phyloP scores from a whole-genome alignment of 1,284 basidiomycete genomes.

The Fomitopsis palustris region DNA sequence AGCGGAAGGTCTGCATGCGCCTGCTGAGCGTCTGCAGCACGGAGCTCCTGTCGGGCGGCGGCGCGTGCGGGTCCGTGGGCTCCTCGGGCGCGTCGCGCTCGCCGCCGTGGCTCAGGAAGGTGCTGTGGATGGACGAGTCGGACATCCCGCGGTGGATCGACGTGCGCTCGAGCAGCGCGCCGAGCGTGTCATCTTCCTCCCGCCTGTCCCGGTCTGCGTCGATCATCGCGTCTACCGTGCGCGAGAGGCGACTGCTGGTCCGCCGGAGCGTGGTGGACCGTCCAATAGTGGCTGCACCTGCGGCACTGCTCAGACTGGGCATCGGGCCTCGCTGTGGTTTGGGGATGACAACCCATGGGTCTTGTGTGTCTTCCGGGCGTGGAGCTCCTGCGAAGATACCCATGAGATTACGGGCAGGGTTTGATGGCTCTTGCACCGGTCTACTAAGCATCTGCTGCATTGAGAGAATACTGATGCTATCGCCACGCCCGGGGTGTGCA shows the following conservation, averaged over 20 bases:
- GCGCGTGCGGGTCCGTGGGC: constrained; percentile 2
- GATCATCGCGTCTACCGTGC: constrained; percentile 26
- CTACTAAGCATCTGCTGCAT: constrained; percentile 15
- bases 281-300: constrained; percentile 23
- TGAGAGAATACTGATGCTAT: constrained; percentile 14
- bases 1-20: constrained; percentile 43
- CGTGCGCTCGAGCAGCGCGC: constrained; percentile 58
- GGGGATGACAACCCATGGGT: constrained; percentile 68
- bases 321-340: constrained; percentile 23
- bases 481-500: constrained; percentile 27
- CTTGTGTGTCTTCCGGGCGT: constrained; percentile 33
- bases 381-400: constrained; percentile 86
- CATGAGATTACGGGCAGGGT: constrained; percentile 45
- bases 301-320: background rate
- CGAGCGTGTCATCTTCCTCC: constrained; percentile 49
- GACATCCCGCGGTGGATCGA: constrained; percentile 79
- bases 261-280: constrained; percentile 18
- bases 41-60: constrained; percentile 37
- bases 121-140: constrained; percentile 88
- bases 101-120: constrained; percentile 57
- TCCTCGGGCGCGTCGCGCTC: constrained; percentile 17
- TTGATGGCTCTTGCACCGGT: constrained; percentile 13
- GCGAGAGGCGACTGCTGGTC: constrained; percentile 21
- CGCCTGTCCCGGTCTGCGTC: constrained; percentile 13
- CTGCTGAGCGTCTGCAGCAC: constrained; percentile 50